Base-by-base conservation (phyloP, 2,329 filamentous ascomycete species). In the Fusarium anguioides region DNA sequence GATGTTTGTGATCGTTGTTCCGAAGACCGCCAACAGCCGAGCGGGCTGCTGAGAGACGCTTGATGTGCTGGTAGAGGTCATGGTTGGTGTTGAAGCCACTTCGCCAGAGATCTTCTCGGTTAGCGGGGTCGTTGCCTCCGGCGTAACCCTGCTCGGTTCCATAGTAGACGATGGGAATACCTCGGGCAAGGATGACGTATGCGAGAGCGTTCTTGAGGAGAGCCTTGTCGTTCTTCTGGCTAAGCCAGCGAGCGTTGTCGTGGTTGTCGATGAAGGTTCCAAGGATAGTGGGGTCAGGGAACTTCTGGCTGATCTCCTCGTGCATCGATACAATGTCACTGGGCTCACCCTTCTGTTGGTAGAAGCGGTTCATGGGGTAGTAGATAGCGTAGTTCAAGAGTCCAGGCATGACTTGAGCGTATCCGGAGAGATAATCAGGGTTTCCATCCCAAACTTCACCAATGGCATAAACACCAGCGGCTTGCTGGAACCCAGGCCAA, bases 111-210 rank as follows among this genome's bases (percentile, higher is more conserved):
- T 86, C 84, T 71, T 89, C 86, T n/a, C 86, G 84, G 69, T 84
- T 84, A 48, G 80, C 81, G 1, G 81, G 77, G 10, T 85, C 85
- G 42, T 76, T 77, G 35, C 75, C 79, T n/a, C 80, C 81, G 3
- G 79, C 74, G 72, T 83, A 87, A 60, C 84, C 86, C 70, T 91
- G 88, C 75, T 91, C 89, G 62, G 88, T 86, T 26, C 88, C 89
- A 67, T 89, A 84, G 75, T 90, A 91, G 31, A 90, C 81, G 54
- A 89, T 86, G 2, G 88, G 87, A 36, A 90, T 86, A 20, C 88
- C 88, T 53, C 89, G 81, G 4, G 80, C 79, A 18, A 91, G 82
- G 27, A 91, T 82, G n/a, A 84, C 85, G 70, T 86, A 90, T 0
- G 86, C 81, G 37, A 90, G 79, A 7, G 85, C 81, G 68, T 91